Evolutionary conservation across 805 yeast genomes (phyloP).

Genomic region (Candida koratica): DNA sequence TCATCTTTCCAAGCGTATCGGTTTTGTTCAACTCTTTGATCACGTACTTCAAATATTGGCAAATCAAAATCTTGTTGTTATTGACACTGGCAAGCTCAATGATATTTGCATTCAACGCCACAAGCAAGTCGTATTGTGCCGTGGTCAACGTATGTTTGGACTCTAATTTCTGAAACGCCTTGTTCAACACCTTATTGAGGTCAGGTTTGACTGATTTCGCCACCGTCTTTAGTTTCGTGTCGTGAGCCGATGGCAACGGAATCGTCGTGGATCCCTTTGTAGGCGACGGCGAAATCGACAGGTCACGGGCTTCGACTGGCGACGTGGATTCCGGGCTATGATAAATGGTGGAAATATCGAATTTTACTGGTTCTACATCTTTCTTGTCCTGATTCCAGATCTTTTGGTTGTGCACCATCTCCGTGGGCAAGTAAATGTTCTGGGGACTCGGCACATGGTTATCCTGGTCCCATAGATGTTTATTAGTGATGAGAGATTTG

Average conservation of each 20-base stretch:
- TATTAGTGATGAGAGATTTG: conserved; percentile 31
- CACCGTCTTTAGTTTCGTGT: conserved; percentile 18
- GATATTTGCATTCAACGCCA: conserved; percentile 33
- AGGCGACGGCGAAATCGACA: conserved; percentile 19
- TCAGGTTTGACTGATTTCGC: conserved; percentile 21
- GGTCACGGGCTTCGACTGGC: conserved; percentile 15
- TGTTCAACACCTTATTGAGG: conserved; percentile 35
- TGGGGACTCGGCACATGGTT: conserved; percentile 29
- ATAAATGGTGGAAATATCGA: conserved; percentile 34
- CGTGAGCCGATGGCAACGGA: too few species aligned
- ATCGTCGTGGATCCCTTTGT: conserved; percentile 7
- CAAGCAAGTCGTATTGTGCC: conserved; percentile 35
- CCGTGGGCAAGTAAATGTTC: conserved; percentile 37
- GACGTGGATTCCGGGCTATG: conserved; percentile 17
- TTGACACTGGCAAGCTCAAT: conserved; percentile 25
- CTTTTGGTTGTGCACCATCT: conserved; percentile 29
- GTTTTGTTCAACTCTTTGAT: conserved; percentile 32
- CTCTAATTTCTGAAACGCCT: conserved; percentile 38
- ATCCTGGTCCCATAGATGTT: conserved; percentile 38
- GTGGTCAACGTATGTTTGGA: conserved; percentile 27
- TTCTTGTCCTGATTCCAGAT: conserved; percentile 21
- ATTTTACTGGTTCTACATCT: conserved; percentile 22
- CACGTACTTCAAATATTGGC: conserved; percentile 38
- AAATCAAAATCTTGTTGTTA: conserved; percentile 28
- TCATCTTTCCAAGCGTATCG: conserved; percentile 25